These are phyloP conservation scores for Penicillium arizonense DNA, from an alignment of 495 filamentous ascomycete genomes.

Conservation along the genomic window DNA sequence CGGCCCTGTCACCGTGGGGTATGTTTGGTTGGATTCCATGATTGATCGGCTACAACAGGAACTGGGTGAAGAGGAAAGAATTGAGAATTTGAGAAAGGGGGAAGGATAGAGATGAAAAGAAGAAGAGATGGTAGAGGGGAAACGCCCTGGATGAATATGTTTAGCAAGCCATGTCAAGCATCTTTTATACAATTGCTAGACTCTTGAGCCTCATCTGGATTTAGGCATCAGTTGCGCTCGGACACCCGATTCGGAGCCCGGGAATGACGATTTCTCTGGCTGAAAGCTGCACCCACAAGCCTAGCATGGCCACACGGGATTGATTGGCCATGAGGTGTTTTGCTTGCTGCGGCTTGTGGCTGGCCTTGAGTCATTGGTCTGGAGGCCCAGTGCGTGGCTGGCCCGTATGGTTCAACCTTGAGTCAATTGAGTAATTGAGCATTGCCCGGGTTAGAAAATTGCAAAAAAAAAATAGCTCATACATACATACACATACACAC, in stretches of 20 bases:
- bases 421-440: no score
- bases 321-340: neutral
- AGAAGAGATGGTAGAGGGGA: neutral
- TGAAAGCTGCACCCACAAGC: neutral
- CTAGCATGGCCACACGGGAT: neutral
- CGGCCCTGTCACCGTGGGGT: conserved; percentile 17
- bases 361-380: conserved; percentile 4
- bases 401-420: no score
- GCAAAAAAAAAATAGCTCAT: no score
- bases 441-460: no score
- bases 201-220: neutral
- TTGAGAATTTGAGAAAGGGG: neutral
- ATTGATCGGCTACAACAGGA: neutral
- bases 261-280: neutral
- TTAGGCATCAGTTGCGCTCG: conserved; percentile 1
- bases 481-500: no score
- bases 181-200: neutral
- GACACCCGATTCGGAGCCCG: neutral
- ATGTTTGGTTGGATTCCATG: conserved; percentile 25
- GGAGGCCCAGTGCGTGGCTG: neutral
- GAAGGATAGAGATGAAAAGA: no score
- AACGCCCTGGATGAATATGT: neutral
- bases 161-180: neutral
- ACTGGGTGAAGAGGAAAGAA: no score
- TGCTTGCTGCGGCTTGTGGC: neutral